Evolutionary conservation across 1,139 yeast genomes (phyloP).

Genomic region (Casaregolazyma lundiana): DNA sequence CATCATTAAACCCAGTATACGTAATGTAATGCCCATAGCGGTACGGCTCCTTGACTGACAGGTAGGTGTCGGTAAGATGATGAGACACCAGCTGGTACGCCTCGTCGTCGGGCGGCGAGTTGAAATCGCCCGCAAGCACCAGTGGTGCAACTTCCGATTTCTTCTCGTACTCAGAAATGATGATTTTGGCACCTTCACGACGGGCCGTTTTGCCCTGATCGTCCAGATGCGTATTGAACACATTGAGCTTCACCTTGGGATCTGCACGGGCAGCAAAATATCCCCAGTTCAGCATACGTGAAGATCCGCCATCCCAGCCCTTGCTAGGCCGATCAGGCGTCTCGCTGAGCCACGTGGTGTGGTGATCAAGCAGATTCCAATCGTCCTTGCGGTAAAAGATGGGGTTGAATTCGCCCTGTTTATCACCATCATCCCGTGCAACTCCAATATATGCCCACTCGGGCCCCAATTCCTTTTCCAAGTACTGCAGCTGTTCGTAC

Average conservation of each 20-base stretch:
- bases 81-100: slow-evolving; percentile 42
- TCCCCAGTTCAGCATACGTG: slow-evolving; percentile 44
- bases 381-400: slow-evolving; percentile 38
- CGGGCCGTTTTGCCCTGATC: slow-evolving; percentile 49
- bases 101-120: slow-evolving; percentile 49
- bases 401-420: slow-evolving; percentile 46
- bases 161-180: slow-evolving; percentile 40
- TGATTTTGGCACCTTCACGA: slow-evolving; percentile 44
- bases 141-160: slow-evolving; percentile 25
- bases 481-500: slow-evolving; percentile 47
- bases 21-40: slow-evolving; percentile 44
- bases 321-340: slow-evolving; percentile 46
- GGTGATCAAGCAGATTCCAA: slow-evolving; percentile 37
- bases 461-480: slow-evolving; percentile 32
- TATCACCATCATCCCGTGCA: slow-evolving; percentile 45
- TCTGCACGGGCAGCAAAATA: slow-evolving; percentile 20
- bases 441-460: slow-evolving; percentile 45
- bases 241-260: slow-evolving; percentile 31
- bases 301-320: slow-evolving; percentile 56
- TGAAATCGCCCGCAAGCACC: slow-evolving; percentile 45
- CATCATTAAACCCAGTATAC: slow-evolving; percentile 47
- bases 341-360: slow-evolving; percentile 22
- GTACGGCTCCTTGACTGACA: slow-evolving; percentile 15
- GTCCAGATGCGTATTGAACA: slow-evolving; percentile 58
- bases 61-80: slow-evolving; percentile 35